Base-by-base conservation (phyloP, 2,329 filamentous ascomycete species). In the Xylariaceae sp. region DNA sequence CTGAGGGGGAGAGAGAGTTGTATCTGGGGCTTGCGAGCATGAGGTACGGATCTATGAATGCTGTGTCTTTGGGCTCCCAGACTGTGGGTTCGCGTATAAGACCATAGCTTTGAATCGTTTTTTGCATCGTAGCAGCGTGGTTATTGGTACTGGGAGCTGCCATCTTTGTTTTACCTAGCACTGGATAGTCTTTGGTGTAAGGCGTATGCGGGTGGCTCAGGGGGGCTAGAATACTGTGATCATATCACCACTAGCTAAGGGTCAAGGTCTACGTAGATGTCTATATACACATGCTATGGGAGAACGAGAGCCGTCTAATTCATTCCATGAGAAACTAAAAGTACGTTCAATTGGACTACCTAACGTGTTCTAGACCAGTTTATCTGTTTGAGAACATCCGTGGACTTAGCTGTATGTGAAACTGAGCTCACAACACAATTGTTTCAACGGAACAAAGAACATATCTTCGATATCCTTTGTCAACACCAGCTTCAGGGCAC, bases 21-120 rank as follows among this genome's bases (percentile, higher is more conserved):
- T 24, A 12, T 7, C 28, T 17, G 12, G 28, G 16, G 3, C 16
- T 33, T 19, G 52, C n/a, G 7, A 21, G 36, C 2, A 28, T 8
- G 21, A 56, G 31, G 16, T 51, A 59, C 12, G 33, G 11, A 6
- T 52, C 52, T 34, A 58, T 46, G 45, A 58, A 58, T 2, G 50
- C 46, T 2, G 46, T 55, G 28, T 50, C 51, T 5, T 29, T 44
- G n/a, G 43, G 24, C 31, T 46, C 51, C 31, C 39, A 51, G 14
- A 14, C 8, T n/a, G 36, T 47, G 3, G 39, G 1, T 7, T 43
- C 34, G 11, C 52, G 47, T 4, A 31, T 6, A 2, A 58, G 40
- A 1, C 39, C 40, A 28, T 50, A 58, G 33, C 46, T 45, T 46
- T 40, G 8, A 9, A 55, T 9, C 9, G 31, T 55, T 9, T 3